Conservation (phyloP, 2,329 filamentous ascomycete genomes). For the Clonostachys rhizophaga region DNA sequence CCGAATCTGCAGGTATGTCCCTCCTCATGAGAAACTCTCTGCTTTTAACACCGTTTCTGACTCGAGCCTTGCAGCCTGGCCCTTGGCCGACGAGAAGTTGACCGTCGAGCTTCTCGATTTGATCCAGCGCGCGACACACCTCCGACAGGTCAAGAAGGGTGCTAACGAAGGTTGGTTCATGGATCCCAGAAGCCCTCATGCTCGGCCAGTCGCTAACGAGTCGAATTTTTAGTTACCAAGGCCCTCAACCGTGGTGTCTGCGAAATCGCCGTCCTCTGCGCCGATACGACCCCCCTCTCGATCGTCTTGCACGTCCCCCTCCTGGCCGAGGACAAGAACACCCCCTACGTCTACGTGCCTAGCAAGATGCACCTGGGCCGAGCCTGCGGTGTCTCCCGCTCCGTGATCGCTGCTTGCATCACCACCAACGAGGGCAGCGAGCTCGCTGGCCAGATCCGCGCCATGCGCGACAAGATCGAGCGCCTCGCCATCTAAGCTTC, state of each 20-base stretch:
- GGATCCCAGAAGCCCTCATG: not conserved
- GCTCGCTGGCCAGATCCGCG: constrained; percentile 80
- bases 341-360: constrained; percentile 63
- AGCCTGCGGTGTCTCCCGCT: constrained; percentile 82
- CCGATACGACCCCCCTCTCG: constrained; percentile 80
- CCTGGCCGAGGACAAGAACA: constrained; percentile 57
- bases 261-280: constrained; percentile 85
- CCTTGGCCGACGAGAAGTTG: constrained; percentile 67
- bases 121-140: constrained; percentile 65
- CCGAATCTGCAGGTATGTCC: constrained; percentile 14
- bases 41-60: not conserved
- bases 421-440: constrained; percentile 90
- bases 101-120: constrained; percentile 80
- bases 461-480: constrained; percentile 93
- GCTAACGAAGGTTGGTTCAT: constrained; percentile 62
- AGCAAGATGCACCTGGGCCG: constrained; percentile 82
- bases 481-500: constrained; percentile 77
- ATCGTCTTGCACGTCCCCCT: constrained; percentile 89
- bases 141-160: constrained; percentile 80
- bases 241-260: constrained; percentile 85
- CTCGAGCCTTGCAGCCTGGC: constrained; percentile 49
- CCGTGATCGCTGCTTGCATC: constrained; percentile 84
- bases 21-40: not conserved
- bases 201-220: not conserved
- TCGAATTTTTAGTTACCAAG: constrained; percentile 55